A percentile compares a stretch with the other conserved stretches of the same genome.
These are phyloP conservation scores for Starmerella apicola DNA, from an alignment of 805 yeast genomes.

Conservation along the genomic window DNA sequence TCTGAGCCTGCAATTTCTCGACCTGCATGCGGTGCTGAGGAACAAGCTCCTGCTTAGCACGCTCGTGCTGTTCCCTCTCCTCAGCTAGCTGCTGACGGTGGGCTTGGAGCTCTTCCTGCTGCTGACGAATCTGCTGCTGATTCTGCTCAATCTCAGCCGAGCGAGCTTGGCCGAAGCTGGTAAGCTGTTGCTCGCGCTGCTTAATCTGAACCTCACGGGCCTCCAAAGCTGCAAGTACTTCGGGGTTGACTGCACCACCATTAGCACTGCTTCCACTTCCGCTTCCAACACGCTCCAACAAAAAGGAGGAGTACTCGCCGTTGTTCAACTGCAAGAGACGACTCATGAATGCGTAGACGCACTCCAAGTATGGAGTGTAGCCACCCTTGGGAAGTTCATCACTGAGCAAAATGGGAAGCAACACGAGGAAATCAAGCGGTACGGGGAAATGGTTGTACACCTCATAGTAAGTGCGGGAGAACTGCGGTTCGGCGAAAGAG, in stretches of 20 bases:
- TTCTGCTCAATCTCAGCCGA: slow-evolving; percentile 5
- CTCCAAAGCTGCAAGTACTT: slow-evolving; percentile 7
- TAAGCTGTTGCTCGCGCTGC: slow-evolving; percentile 5
- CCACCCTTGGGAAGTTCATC: slow-evolving; percentile 59
- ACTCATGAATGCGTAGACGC: slow-evolving; percentile 47
- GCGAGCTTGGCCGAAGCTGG: slow-evolving; percentile 3
- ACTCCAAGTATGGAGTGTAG: slow-evolving; percentile 83
- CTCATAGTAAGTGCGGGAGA: slow-evolving; percentile 55
- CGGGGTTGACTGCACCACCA: slow-evolving; percentile 2
- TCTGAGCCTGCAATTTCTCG: neutral
- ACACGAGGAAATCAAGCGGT: slow-evolving; percentile 59
- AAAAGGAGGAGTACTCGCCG: slow-evolving; percentile 4
- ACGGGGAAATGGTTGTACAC: slow-evolving; percentile 46
- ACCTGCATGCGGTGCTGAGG: neutral
- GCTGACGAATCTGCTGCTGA: neutral
- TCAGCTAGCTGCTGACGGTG: neutral
- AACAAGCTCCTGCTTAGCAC: neutral
- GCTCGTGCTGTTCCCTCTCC: neutral
- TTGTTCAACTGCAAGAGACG: slow-evolving; percentile 26
- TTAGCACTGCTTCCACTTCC: neutral
- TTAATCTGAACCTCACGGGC: slow-evolving; percentile 7
- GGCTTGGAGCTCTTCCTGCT: slow-evolving; percentile 3
- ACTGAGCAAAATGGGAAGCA: slow-evolving; percentile 82
- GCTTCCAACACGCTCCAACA: slow-evolving; percentile 7
- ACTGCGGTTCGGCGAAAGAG: slow-evolving; percentile 28